Evolutionary conservation across 371 early-diverging fungal species (phyloP).

Genomic region (Actinomortierella wolfii): DNA sequence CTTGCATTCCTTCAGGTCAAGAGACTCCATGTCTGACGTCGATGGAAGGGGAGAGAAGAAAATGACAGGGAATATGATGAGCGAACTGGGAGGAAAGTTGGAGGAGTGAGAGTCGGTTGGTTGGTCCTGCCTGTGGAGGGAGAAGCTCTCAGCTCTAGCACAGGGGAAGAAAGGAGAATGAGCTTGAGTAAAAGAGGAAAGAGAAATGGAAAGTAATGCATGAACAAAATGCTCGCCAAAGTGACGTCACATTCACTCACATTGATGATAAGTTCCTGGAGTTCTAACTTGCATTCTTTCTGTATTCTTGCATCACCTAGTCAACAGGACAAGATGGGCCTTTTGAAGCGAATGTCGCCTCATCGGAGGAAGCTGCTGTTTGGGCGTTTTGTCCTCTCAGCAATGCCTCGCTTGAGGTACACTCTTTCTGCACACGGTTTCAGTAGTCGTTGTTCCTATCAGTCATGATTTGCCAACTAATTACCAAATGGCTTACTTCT

Average conservation of each 20-base stretch:
- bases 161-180: too few relatives aligned
- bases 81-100: background rate
- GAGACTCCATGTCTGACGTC: constrained; percentile 30
- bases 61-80: background rate
- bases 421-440: background rate
- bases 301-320: too few relatives aligned
- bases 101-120: background rate
- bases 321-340: constrained; percentile 16
- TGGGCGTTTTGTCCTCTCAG: constrained; percentile 30
- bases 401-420: constrained; percentile 40
- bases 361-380: constrained; percentile 25
- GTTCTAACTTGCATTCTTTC: too few relatives aligned
- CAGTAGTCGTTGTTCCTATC: background rate
- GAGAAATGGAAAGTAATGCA: too few relatives aligned
- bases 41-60: background rate
- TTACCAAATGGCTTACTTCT: background rate
- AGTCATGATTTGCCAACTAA: too few relatives aligned
- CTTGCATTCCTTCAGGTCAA: constrained; percentile 62
- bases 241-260: too few relatives aligned
- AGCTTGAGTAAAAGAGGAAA: background rate
- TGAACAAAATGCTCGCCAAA: too few relatives aligned
- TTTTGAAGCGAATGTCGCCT: constrained; percentile 28
- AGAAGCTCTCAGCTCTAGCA: background rate
- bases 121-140: background rate
- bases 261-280: too few relatives aligned